Conservation (phyloP, 176 grass and related monocot species). For the Poa pratensis region DNA sequence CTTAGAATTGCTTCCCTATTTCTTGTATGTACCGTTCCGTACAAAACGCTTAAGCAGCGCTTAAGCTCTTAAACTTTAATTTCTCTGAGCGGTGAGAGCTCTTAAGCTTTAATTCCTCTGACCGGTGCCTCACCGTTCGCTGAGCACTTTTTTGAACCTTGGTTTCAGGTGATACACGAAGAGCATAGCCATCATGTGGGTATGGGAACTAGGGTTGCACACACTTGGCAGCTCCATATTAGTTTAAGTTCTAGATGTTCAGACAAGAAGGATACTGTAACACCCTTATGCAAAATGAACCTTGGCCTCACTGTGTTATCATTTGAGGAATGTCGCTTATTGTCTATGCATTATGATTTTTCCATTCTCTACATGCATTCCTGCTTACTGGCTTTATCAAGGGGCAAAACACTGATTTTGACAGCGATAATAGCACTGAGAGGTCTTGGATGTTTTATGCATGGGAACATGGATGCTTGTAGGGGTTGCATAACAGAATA, state of each 20-base stretch:
- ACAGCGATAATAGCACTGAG: neutral
- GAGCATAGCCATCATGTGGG: neutral
- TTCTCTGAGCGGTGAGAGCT: too few relatives aligned
- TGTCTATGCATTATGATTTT: neutral
- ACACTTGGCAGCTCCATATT: neutral
- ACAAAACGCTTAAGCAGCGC: too few relatives aligned
- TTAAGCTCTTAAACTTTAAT: too few relatives aligned
- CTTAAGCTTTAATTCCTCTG: too few relatives aligned
- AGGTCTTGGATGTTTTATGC: neutral
- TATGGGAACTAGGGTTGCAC: neutral
- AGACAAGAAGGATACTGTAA: neutral
- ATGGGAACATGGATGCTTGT: neutral
- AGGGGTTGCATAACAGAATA: conserved; percentile 4
- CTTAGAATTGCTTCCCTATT: too few relatives aligned
- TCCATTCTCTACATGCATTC: neutral
- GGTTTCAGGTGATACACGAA: neutral
- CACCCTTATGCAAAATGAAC: neutral
- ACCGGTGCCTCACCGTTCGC: too few relatives aligned
- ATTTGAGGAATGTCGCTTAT: neutral
- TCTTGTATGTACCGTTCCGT: too few relatives aligned
- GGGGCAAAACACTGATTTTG: neutral
- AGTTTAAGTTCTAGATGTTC: neutral
- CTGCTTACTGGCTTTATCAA: neutral
- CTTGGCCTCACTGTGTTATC: neutral
- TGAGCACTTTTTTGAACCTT: too few relatives aligned